Evolutionary conservation across 2,329 filamentous ascomycete species (phyloP).

Genomic region (Sordariomycetes sp.): DNA sequence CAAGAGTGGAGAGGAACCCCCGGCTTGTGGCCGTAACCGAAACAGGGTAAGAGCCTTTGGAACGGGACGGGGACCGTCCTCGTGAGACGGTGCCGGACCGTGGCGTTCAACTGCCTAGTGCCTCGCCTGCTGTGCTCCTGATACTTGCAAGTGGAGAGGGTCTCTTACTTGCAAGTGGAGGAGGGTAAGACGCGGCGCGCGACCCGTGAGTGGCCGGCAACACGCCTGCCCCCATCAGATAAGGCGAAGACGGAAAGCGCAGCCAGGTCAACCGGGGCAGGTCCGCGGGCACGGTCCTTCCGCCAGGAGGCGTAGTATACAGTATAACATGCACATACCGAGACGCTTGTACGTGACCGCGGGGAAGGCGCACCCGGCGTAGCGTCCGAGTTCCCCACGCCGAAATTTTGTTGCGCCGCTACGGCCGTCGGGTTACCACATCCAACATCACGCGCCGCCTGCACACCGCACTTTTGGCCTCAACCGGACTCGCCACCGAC

Average conservation of each 20-base stretch:
- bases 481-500: background rate
- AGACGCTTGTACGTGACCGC: background rate
- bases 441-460: background rate
- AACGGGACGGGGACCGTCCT: background rate
- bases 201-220: background rate
- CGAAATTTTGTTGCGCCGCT: background rate
- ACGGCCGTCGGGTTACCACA: background rate
- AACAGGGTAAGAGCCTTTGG: background rate
- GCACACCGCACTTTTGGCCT: background rate
- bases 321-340: background rate
- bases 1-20: background rate
- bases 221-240: background rate
- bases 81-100: background rate
- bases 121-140: background rate
- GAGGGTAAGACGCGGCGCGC: background rate
- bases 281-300: background rate
- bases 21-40: background rate
- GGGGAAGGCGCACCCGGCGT: background rate
- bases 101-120: background rate
- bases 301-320: background rate
- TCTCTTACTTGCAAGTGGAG: background rate
- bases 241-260: background rate
- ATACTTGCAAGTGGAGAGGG: background rate
- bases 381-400: background rate
- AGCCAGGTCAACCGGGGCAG: background rate